Percentiles rank a stretch among this genome's conserved stretches.
Conservation (phyloP, 2,329 filamentous ascomycete species). For the Alternaria gansuensis region DNA sequence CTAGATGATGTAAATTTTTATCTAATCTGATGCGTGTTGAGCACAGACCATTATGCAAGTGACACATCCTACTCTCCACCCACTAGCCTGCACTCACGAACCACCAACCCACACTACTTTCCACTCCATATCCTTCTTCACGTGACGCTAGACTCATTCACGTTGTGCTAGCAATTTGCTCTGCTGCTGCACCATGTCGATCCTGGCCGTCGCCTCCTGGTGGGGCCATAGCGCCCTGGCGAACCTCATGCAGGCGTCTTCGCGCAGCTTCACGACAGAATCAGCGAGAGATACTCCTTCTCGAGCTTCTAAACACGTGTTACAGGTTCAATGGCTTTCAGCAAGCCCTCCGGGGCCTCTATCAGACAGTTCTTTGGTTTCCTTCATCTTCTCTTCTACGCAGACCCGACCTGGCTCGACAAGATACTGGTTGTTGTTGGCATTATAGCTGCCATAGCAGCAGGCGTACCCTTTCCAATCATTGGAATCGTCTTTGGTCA, state of each 20-base stretch:
- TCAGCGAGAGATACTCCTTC: slow-evolving; percentile 25
- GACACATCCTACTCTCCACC: slow-evolving; percentile 13
- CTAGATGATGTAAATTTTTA: slow-evolving; percentile 40
- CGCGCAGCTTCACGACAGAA: slow-evolving; percentile 34
- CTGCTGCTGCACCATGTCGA: slow-evolving; percentile 33
- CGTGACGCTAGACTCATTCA: slow-evolving; percentile 31
- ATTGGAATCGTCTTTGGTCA: slow-evolving; percentile 71
- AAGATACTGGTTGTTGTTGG: slow-evolving; percentile 51
- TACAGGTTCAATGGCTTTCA: slow-evolving; percentile 40
- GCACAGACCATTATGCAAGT: slow-evolving; percentile 21
- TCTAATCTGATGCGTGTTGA: slow-evolving; percentile 40
- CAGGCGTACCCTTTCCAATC: slow-evolving; percentile 70
- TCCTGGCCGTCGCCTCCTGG: slow-evolving; percentile 37
- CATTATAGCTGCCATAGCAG: slow-evolving; percentile 60
- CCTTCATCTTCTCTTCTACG: slow-evolving; percentile 48
- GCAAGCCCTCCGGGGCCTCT: slow-evolving; percentile 39
- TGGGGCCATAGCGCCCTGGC: slow-evolving; percentile 31
- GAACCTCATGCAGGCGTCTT: slow-evolving; percentile 27
- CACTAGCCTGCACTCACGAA: slow-evolving; percentile 20
- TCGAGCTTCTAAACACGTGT: slow-evolving; percentile 21
- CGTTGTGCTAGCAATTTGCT: slow-evolving; percentile 17
- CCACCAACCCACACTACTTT: slow-evolving; percentile 18
- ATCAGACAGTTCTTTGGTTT: slow-evolving; percentile 46
- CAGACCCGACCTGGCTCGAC: slow-evolving; percentile 51
- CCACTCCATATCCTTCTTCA: slow-evolving; percentile 27